Evolutionary conservation across 768 basidiomycete genomes (phyloP).

Genomic region (Leccinellum albellum): DNA sequence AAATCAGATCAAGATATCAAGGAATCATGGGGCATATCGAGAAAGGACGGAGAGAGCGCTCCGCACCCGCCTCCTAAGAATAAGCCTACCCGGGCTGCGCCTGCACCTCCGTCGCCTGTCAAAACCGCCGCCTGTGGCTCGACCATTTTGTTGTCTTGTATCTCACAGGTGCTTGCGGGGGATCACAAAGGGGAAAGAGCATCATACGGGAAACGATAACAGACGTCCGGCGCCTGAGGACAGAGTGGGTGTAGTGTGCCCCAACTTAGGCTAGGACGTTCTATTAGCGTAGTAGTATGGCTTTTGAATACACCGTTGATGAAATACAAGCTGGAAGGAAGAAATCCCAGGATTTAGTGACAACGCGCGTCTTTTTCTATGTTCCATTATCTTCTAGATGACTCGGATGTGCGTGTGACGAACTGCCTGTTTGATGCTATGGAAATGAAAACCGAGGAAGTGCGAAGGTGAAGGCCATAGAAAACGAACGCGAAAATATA

Average conservation of each 20-base stretch:
- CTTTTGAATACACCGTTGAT: background rate
- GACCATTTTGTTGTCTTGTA: too few species aligned
- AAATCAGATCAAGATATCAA: too few species aligned
- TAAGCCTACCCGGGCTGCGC: background rate
- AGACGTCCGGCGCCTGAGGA: background rate
- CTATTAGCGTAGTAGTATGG: background rate
- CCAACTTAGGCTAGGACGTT: background rate
- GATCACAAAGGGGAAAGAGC: too few species aligned
- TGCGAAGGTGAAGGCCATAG: background rate
- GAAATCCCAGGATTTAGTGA: background rate
- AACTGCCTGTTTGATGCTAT: slow-evolving; percentile 28
- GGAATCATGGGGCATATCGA: too few species aligned
- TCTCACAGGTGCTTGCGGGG: too few species aligned
- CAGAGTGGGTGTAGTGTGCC: background rate
- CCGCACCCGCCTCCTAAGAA: too few species aligned
- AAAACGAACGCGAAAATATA: background rate
- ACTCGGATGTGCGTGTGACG: slow-evolving; percentile 24
- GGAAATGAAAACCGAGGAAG: background rate
- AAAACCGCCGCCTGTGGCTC: too few species aligned
- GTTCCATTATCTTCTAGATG: slow-evolving; percentile 23
- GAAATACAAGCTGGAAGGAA: background rate
- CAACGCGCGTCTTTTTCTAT: background rate
- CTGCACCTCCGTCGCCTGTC: too few species aligned
- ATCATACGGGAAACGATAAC: background rate
- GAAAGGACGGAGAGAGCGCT: too few species aligned